phyloP scores from a whole-genome alignment of 352 stramenopile species.

The Phytophthora hibernalis region DNA sequence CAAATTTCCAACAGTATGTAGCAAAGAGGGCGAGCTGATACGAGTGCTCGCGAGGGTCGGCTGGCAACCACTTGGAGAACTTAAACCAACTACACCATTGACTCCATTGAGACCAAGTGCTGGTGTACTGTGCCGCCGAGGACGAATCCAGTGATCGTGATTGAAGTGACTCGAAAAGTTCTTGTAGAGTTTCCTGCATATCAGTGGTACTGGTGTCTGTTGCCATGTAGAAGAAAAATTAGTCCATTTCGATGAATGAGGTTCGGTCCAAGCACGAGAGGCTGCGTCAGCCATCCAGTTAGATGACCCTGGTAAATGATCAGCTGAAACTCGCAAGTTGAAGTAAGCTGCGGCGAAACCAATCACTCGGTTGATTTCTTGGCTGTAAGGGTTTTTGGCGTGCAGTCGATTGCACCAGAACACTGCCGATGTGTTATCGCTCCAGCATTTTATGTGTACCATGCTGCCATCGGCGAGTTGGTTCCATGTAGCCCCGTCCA shows the following conservation, averaged over 20 bases:
- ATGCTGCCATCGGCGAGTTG: neutral
- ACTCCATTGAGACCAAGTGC: slow-evolving; percentile 14
- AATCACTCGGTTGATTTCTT: slow-evolving; percentile 48
- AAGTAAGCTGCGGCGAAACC: slow-evolving; percentile 27
- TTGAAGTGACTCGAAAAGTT: slow-evolving; percentile 24
- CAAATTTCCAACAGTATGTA: slow-evolving; percentile 11
- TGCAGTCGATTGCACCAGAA: slow-evolving; percentile 28
- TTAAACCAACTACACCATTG: slow-evolving; percentile 10
- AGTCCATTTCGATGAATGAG: slow-evolving; percentile 15
- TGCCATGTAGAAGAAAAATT: slow-evolving; percentile 18
- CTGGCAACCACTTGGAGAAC: slow-evolving; percentile 14
- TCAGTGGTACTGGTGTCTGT: slow-evolving; percentile 7
- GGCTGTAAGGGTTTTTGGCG: slow-evolving; percentile 14
- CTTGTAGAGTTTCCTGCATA: slow-evolving; percentile 29
- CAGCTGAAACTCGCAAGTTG: slow-evolving; percentile 13
- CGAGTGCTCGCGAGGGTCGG: neutral
- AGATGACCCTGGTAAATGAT: slow-evolving; percentile 19
- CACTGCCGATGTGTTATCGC: slow-evolving; percentile 35
- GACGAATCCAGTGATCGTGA: slow-evolving; percentile 23
- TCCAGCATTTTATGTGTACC: slow-evolving; percentile 33
- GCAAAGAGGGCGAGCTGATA: slow-evolving; percentile 23
- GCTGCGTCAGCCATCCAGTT: slow-evolving; percentile 41
- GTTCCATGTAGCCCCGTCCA: slow-evolving; percentile 11
- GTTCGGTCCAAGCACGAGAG: slow-evolving; percentile 31
- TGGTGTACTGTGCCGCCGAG: slow-evolving; percentile 5